phyloP scores from a whole-genome alignment of 768 basidiomycete species.

The Mycena maculata region DNA sequence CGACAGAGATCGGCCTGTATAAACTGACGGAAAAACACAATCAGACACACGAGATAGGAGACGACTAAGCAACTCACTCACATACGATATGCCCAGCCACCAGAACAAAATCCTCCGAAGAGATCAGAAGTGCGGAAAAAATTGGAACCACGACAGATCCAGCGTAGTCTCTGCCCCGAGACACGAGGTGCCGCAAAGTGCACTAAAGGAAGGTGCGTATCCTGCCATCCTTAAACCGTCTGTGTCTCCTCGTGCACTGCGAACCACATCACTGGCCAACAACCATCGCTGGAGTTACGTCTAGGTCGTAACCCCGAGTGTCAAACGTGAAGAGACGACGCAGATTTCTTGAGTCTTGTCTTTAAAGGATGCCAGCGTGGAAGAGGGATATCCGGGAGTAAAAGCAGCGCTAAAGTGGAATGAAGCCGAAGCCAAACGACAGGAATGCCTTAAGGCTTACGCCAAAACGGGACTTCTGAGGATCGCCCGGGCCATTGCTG shows the following conservation, averaged over 20 bases:
- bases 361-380: background rate
- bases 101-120: conserved; percentile 20
- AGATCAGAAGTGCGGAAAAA: conserved; percentile 13
- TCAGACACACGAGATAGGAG: too few species aligned
- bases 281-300: background rate
- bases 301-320: too few species aligned
- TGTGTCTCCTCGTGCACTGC: conserved; percentile 19
- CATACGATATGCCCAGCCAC: too few species aligned
- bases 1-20: too few species aligned
- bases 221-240: background rate
- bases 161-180: conserved; percentile 24
- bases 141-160: conserved; percentile 28
- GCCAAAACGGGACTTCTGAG: background rate
- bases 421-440: background rate
- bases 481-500: background rate
- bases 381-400: background rate
- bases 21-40: too few species aligned
- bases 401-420: background rate
- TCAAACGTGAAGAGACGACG: too few species aligned
- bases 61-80: too few species aligned
- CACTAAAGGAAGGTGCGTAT: conserved; percentile 18
- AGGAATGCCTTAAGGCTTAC: too few species aligned
- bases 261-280: conserved; percentile 2
- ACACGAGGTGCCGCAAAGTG: conserved; percentile 29
- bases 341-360: too few species aligned